A percentile compares a stretch with the other conserved stretches of the same genome.
These are phyloP conservation scores for Chlorella sp. DNA, from an alignment of 139 green algal genomes.

Conservation along the genomic window DNA sequence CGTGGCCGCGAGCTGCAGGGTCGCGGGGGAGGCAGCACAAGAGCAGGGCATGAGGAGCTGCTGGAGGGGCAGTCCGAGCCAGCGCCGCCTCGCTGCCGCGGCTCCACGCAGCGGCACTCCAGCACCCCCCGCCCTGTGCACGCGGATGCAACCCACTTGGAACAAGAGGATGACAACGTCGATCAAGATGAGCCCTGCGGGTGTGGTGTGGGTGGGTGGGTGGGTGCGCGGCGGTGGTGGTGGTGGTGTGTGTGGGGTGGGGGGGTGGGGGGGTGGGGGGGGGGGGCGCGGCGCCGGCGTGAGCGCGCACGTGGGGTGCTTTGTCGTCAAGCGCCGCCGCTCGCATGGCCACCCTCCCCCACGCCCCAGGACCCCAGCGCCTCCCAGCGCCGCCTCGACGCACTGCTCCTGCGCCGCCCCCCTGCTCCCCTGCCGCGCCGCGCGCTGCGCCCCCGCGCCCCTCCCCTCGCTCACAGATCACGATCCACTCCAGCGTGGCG, in stretches of 20 bases:
- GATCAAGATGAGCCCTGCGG: neutral
- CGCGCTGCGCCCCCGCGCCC: conserved; percentile 32
- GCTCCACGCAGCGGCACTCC: too few relatives aligned
- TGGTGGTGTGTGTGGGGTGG: neutral
- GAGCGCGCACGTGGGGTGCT: neutral
- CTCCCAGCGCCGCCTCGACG: neutral
- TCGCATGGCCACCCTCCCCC: neutral
- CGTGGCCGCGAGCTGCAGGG: conserved; percentile 19
- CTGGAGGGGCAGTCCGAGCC: too few relatives aligned
- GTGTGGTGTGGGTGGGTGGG: neutral
- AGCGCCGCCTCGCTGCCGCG: too few relatives aligned
- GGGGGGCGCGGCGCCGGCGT: neutral
- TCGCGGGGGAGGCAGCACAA: too few relatives aligned
- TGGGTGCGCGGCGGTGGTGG: neutral
- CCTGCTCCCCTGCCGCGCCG: neutral
- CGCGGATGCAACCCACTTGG: too few relatives aligned
- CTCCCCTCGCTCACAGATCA: too few relatives aligned
- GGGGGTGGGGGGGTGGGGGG: neutral
- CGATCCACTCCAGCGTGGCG: conserved; percentile 64
- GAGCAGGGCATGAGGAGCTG: too few relatives aligned
- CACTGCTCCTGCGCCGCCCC: neutral
- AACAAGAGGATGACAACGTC: conserved; percentile 18
- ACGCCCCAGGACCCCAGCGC: conserved; percentile 13
- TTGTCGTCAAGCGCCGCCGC: neutral
- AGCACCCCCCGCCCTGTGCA: too few relatives aligned